These are phyloP conservation scores for Stentor coeruleus DNA, from an alignment of 73 alveolate species.

Conservation along the genomic window DNA sequence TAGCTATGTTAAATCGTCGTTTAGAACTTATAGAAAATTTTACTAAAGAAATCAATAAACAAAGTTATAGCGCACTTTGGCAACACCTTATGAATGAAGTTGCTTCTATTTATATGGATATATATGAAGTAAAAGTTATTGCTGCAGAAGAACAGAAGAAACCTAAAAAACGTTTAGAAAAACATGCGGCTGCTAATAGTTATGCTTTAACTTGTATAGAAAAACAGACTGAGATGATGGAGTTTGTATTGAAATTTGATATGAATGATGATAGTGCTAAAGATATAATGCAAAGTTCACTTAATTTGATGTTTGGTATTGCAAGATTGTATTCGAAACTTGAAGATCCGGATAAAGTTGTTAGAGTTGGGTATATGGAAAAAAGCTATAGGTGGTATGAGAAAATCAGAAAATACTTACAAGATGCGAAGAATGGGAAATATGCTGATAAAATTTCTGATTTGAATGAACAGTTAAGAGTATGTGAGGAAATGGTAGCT, in stretches of 20 bases:
- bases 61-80: conserved; percentile 73
- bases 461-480: conserved; percentile 61
- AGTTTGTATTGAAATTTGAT: conserved; percentile 58
- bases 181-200: conserved; percentile 43
- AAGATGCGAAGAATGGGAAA: conserved; percentile 45
- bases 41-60: conserved; percentile 71
- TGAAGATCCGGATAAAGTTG: conserved; percentile 65
- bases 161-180: conserved; percentile 64
- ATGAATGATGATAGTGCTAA: conserved; percentile 69
- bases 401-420: conserved; percentile 45
- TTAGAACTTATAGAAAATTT: conserved; percentile 77
- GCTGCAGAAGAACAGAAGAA: conserved; percentile 67
- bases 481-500: conserved; percentile 90
- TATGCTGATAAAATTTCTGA: conserved; percentile 47
- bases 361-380: conserved; percentile 59
- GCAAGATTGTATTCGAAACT: conserved; percentile 80
- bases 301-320: conserved; percentile 68
- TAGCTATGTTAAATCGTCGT: conserved; percentile 94
- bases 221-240: conserved; percentile 62
- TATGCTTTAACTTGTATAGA: conserved; percentile 62
- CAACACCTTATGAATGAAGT: conserved; percentile 83
- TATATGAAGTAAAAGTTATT: conserved; percentile 76
- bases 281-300: conserved; percentile 48
- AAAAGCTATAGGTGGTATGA: conserved; percentile 70
- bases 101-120: conserved; percentile 78